phyloP scores from a whole-genome alignment of 2,329 filamentous ascomycete genomes.

The Aureobasidium sp. region DNA sequence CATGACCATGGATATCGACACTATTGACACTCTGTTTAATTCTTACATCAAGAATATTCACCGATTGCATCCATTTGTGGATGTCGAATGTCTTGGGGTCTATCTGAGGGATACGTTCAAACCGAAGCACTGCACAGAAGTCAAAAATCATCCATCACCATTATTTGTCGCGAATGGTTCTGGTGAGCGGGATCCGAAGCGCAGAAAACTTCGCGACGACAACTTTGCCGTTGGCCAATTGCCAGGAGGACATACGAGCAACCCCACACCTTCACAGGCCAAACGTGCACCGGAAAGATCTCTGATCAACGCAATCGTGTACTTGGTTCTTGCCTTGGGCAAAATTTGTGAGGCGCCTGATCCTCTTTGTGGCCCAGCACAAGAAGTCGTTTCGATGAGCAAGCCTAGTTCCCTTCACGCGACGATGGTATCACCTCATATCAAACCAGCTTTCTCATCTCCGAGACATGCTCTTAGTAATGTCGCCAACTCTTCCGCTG shows the following conservation, averaged over 20 bases:
- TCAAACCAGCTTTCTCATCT: conserved; percentile 31
- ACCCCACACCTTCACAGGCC: not conserved
- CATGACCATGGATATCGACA: conserved; percentile 41
- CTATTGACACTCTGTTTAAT: conserved; percentile 41
- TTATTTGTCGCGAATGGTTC: conserved; percentile 4
- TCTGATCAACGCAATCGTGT: conserved; percentile 70
- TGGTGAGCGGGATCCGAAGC: conserved; percentile 13
- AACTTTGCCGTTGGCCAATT: not conserved
- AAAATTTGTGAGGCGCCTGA: conserved; percentile 59
- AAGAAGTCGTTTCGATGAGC: conserved; percentile 29
- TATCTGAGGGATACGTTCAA: conserved; percentile 32
- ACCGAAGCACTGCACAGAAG: conserved; percentile 10
- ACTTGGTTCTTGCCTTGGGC: conserved; percentile 76
- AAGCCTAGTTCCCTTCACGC: conserved; percentile 19
- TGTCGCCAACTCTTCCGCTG: not conserved
- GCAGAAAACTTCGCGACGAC: not conserved
- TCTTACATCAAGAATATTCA: conserved; percentile 54
- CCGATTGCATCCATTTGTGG: conserved; percentile 55
- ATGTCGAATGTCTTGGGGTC: conserved; percentile 41
- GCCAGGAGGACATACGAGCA: not conserved
- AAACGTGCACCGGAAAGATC: conserved; percentile 23
- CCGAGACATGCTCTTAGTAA: conserved; percentile 26
- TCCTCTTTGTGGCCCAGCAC: conserved; percentile 48
- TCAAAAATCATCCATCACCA: conserved; percentile 7
- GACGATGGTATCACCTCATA: conserved; percentile 16